These are phyloP conservation scores for Saxispiralis lemnorum DNA, from an alignment of 495 filamentous ascomycete species.

Conservation along the genomic window DNA sequence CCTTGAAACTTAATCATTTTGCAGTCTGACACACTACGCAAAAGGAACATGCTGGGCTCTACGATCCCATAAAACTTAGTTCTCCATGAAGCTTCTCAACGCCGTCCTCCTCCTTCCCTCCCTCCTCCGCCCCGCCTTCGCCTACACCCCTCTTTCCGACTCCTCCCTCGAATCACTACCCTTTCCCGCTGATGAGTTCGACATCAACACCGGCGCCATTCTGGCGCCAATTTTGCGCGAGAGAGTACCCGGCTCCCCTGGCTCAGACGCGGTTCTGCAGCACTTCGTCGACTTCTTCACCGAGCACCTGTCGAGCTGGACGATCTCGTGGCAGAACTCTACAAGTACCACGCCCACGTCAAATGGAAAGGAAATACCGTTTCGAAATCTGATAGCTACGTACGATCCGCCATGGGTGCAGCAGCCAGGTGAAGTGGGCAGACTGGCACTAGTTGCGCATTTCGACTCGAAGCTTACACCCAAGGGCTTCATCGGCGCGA, in stretches of 20 bases:
- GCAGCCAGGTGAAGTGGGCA: slow-evolving; percentile 48
- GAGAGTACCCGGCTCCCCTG: slow-evolving; percentile 72
- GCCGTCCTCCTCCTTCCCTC: slow-evolving; percentile 20
- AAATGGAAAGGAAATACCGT: slow-evolving; percentile 51
- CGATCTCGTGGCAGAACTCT: slow-evolving; percentile 67
- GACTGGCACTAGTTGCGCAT: slow-evolving; percentile 79
- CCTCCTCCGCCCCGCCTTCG: slow-evolving; percentile 25
- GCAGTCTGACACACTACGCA: too few species aligned
- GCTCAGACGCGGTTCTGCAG: slow-evolving; percentile 51
- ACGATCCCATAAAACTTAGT: too few species aligned
- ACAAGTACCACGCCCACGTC: slow-evolving; percentile 62
- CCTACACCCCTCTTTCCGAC: slow-evolving; percentile 61
- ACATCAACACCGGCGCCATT: slow-evolving; percentile 55
- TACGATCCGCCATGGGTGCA: slow-evolving; percentile 72
- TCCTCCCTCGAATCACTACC: slow-evolving; percentile 49
- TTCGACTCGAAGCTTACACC: slow-evolving; percentile 78
- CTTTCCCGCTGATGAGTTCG: slow-evolving; percentile 55
- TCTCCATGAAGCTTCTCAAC: slow-evolving; percentile 6
- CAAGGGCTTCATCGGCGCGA: slow-evolving; percentile 80
- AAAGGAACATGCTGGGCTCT: too few species aligned
- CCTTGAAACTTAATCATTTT: too few species aligned
- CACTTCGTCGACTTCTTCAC: slow-evolving; percentile 75
- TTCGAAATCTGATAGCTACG: slow-evolving; percentile 71
- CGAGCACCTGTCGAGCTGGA: slow-evolving; percentile 58
- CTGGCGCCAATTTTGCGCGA: slow-evolving; percentile 81